phyloP scores from a whole-genome alignment of 768 basidiomycete genomes.

The Austroboletus festivus region DNA sequence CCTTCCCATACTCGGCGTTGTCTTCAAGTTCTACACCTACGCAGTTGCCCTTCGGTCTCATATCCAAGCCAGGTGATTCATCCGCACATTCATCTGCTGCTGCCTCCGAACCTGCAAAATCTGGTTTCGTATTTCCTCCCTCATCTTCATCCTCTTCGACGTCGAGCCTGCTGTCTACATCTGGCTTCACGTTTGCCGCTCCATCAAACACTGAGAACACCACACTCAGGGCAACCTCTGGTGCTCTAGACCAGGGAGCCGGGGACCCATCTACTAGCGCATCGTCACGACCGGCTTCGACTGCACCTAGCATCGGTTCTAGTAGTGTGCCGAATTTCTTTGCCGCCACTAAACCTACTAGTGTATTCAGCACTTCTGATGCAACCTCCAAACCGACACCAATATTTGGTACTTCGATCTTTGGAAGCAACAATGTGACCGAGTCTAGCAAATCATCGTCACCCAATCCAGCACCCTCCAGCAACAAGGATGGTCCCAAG shows the following conservation, averaged over 20 bases:
- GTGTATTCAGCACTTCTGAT: constrained; percentile 21
- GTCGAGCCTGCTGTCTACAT: constrained; percentile 6
- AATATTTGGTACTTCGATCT: constrained; percentile 25
- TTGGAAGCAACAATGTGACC: constrained; percentile 14
- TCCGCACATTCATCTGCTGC: constrained; percentile 11
- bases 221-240: constrained; percentile 3
- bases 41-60: constrained; percentile 12
- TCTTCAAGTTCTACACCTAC: constrained; percentile 11
- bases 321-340: constrained; percentile 24
- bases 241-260: constrained; percentile 10
- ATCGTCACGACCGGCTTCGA: constrained; percentile 10
- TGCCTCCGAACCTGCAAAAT: constrained; percentile 24
- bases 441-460: constrained; percentile 16
- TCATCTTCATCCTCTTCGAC: constrained; percentile 6
- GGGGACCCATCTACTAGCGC: constrained; percentile 5
- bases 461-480: constrained; percentile 10
- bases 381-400: constrained; percentile 20
- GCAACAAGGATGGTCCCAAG: constrained; percentile 16
- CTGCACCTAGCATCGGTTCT: constrained; percentile 15
- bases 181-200: constrained; percentile 19
- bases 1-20: constrained; percentile 26
- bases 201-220: constrained; percentile 8
- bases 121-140: constrained; percentile 26
- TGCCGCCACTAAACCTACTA: constrained; percentile 14
- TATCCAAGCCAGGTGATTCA: constrained; percentile 20